Evolutionary conservation across 192 early-diverging fungal genomes (phyloP), one percentile per base, ranked within the genome.

Genomic region (Rhizophagus prolifer): DNA sequence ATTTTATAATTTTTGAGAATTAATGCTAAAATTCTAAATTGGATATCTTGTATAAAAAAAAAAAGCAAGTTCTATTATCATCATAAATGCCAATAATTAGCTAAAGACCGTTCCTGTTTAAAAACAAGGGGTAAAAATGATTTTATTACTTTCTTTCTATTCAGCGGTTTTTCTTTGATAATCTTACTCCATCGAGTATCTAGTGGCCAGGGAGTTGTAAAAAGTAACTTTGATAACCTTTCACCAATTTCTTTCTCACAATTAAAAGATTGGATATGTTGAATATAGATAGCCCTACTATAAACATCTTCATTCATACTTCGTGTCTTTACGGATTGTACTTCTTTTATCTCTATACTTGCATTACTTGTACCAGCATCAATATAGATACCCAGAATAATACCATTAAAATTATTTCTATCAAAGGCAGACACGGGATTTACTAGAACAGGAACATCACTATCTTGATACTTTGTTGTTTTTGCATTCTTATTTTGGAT

Each of bases 61-160:
- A n/a, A n/a, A n/a, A n/a, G 44, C 44, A 46, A 23, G 9, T 62
- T 26, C 28, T 62, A 62, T 62, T 12, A 30, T 63, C 0, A 63
- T 8, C 23, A 28, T 25, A 63, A 63, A 28, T 63, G 25, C 61
- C 61, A 63, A 12, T 25, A 0, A 63, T 63, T 30, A 63, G 6
- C 66, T 21, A 68, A 16, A 68, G 36, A 68, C 19, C 7, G 12
- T 14, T 68, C 30, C 66, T 68, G 66, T 30, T 68, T 68, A 68
- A 68, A 68, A 30, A 68, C 66, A 68, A 68, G 66, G 7, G 66
- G 66, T 16, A 68, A 68, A 68, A 68, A 68, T 28, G 66, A 68
- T 68, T 68, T 68, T n/a, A 68, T 68, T 68, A 36, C 26, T 38
- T 68, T 14, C 36, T 68, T 23, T 30, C 36, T 34, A 28, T 68